Conservation (phyloP, 345 rosid species). For the Noccaea caerulescens region DNA sequence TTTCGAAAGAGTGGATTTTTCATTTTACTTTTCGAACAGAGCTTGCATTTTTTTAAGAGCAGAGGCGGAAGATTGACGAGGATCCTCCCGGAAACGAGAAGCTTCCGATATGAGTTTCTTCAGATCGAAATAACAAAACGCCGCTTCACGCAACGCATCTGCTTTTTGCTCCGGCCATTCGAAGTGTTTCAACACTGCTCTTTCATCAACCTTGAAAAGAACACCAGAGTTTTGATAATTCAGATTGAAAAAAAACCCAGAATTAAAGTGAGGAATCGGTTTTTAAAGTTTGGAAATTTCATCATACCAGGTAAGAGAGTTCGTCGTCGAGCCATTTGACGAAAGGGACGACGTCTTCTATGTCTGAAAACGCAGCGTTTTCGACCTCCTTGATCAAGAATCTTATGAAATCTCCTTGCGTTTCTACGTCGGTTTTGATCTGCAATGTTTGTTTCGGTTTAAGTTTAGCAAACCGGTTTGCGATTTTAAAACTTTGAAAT, state of each 20-base stretch:
- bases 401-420: constrained; percentile 91
- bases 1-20: not conserved
- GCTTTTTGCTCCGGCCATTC: constrained; percentile 97
- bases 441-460: constrained; percentile 43
- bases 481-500: constrained; percentile 9
- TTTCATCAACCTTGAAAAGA: constrained; percentile 70
- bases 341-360: constrained; percentile 92
- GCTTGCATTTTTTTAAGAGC: constrained; percentile 95
- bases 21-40: constrained; percentile 76
- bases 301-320: constrained; percentile 77
- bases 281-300: not conserved
- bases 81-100: constrained; percentile 65
- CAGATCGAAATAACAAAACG: constrained; percentile 86
- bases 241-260: not conserved
- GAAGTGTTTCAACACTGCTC: constrained; percentile 90
- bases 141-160: constrained; percentile 88
- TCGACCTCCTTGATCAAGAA: constrained; percentile 88
- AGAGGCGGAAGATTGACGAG: constrained; percentile 65
- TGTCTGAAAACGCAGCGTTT: constrained; percentile 72
- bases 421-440: constrained; percentile 96
- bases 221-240: no score
- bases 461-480: not conserved
- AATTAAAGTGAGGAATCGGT: no score
- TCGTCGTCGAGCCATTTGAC: constrained; percentile 98
- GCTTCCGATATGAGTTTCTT: constrained; percentile 86